Percentiles rank a stretch among this genome's conserved stretches.
Evolutionary conservation across 1,139 yeast genomes (phyloP).

Genomic region (Kurtzmaniella quercitrusa): DNA sequence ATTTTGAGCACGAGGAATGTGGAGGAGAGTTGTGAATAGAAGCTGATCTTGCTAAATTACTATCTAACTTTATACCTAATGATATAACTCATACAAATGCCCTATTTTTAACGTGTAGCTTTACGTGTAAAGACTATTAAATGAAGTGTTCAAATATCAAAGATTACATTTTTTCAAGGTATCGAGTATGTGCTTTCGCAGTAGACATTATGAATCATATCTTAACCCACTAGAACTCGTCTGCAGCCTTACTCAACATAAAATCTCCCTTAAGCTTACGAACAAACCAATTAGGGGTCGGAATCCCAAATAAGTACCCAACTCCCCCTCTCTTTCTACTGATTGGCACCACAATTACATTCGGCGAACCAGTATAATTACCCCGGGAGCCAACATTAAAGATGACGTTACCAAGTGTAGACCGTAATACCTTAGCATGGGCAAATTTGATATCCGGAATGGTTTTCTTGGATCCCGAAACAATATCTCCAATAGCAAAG

Average conservation of each 20-base stretch:
- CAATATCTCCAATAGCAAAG: constrained; percentile 30
- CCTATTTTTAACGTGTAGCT: too few relatives aligned
- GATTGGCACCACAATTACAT: constrained; percentile 24
- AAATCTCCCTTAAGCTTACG: constrained; percentile 21
- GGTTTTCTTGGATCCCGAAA: constrained; percentile 18
- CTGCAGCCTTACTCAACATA: constrained; percentile 14
- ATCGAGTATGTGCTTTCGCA: too few relatives aligned
- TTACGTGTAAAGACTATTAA: too few relatives aligned
- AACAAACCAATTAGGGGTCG: constrained; percentile 27
- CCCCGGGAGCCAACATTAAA: constrained; percentile 12
- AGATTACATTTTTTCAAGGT: too few relatives aligned
- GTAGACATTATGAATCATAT: too few relatives aligned
- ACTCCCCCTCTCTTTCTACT: constrained; percentile 32
- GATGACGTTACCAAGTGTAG: constrained; percentile 14
- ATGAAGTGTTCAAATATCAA: too few relatives aligned
- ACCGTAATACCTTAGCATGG: constrained; percentile 19
- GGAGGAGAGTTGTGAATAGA: background rate
- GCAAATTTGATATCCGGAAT: constrained; percentile 21
- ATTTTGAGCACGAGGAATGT: background rate
- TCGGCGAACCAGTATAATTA: constrained; percentile 10
- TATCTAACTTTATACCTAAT: too few relatives aligned
- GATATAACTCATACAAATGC: too few relatives aligned
- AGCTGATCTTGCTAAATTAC: background rate
- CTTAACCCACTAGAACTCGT: background rate
- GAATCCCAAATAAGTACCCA: constrained; percentile 25